phyloP scores from a whole-genome alignment of 257 asterid species.

The Solanum neorickii region DNA sequence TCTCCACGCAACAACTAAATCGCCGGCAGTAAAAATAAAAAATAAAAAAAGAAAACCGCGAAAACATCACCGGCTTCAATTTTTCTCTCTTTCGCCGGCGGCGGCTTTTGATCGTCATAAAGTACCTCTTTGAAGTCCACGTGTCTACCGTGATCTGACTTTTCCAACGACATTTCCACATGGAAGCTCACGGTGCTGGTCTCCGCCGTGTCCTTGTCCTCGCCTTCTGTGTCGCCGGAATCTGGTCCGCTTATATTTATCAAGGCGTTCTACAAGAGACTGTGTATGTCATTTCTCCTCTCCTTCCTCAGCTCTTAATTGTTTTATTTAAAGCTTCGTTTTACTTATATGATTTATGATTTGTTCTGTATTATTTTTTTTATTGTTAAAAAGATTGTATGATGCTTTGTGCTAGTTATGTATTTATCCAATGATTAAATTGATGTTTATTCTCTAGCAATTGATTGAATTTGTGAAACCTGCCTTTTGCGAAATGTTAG shows the following conservation, averaged over 20 bases:
- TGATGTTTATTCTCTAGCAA: background rate
- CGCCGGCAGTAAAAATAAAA: background rate
- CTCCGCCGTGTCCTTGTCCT: constrained; percentile 73
- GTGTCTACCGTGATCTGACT: constrained; percentile 28
- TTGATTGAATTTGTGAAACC: background rate
- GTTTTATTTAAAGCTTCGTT: background rate
- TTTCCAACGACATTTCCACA: constrained; percentile 11
- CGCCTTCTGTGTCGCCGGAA: constrained; percentile 78
- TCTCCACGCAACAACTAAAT: background rate
- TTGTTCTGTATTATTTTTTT: background rate
- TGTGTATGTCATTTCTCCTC: constrained; percentile 27
- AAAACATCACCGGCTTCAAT: background rate
- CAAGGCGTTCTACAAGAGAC: constrained; percentile 98
- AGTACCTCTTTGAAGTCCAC: background rate
- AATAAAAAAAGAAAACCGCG: background rate
- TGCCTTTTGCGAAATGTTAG: background rate
- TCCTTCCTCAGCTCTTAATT: background rate
- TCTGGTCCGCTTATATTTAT: constrained; percentile 93
- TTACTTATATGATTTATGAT: background rate
- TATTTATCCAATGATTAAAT: background rate
- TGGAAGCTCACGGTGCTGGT: constrained; percentile 74
- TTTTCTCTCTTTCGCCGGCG: background rate
- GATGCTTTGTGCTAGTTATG: background rate
- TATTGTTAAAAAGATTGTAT: background rate
- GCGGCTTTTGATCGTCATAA: background rate